Evolutionary conservation across 768 basidiomycete species (phyloP).

Genomic region (Hygrocybe punicea): DNA sequence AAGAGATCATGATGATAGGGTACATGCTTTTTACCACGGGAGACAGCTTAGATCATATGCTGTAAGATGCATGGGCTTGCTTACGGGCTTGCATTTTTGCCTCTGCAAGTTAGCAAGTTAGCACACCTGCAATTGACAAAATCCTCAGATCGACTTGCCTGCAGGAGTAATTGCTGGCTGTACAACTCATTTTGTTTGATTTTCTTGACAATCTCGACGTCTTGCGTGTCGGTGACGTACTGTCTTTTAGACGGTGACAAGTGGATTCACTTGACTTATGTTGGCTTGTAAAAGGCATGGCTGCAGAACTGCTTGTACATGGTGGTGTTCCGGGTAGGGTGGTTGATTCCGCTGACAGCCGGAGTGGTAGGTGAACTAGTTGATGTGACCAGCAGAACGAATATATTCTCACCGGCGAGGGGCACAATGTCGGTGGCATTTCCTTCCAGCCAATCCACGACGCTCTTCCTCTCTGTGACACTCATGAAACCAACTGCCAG

Average conservation of each 20-base stretch:
- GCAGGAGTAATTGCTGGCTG: conserved; percentile 37
- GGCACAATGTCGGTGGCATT: conserved; percentile 46
- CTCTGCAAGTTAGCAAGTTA: conserved; percentile 32
- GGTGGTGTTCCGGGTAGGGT: too few relatives aligned
- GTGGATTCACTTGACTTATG: conserved; percentile 29
- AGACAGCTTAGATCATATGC: neutral
- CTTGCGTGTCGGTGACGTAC: conserved; percentile 73
- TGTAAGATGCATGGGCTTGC: conserved; percentile 23
- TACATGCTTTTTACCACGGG: conserved; percentile 58
- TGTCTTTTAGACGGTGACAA: conserved; percentile 64
- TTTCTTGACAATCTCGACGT: conserved; percentile 83
- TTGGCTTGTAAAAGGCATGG: conserved; percentile 28
- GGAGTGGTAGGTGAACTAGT: conserved; percentile 6
- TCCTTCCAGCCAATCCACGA: conserved; percentile 84
- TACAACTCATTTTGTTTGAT: conserved; percentile 61
- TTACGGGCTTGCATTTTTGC: conserved; percentile 59
- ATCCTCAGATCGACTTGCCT: conserved; percentile 32
- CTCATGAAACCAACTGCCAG: conserved; percentile 74
- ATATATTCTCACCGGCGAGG: conserved; percentile 37
- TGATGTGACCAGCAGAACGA: neutral
- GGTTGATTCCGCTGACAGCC: conserved; percentile 44
- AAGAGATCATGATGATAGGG: conserved; percentile 98
- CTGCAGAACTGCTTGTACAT: conserved; percentile 23
- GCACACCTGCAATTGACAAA: neutral
- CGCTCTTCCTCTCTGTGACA: conserved; percentile 80